Percentiles rank a stretch among this genome's conserved stretches.
phyloP scores from a whole-genome alignment of 345 rosid genomes.

The Turnera subulata region DNA sequence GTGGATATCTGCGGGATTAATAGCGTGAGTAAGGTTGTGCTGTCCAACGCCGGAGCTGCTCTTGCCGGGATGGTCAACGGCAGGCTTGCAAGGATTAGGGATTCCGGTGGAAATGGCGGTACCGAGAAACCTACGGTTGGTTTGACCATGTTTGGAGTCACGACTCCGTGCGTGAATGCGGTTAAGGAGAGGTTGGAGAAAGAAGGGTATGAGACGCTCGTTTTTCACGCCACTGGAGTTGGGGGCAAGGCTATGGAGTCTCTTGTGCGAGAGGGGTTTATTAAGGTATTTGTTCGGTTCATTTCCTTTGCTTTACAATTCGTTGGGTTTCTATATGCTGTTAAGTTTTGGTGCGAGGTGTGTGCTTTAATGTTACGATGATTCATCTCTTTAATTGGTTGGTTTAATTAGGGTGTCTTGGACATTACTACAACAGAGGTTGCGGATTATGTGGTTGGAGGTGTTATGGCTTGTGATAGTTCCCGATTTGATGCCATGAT shows the following conservation, averaged over 20 bases:
- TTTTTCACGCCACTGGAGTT: constrained; percentile 92
- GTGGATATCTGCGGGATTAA: constrained; percentile 92
- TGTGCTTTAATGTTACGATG: background rate
- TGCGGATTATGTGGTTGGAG: constrained; percentile 89
- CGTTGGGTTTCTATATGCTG: background rate
- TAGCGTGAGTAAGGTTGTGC: constrained; percentile 71
- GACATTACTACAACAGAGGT: constrained; percentile 93
- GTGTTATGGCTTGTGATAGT: constrained; percentile 89
- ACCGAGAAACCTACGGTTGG: constrained; percentile 55
- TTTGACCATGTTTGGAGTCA: constrained; percentile 92
- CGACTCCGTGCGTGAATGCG: constrained; percentile 74
- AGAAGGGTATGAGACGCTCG: constrained; percentile 76
- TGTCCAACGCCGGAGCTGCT: constrained; percentile 86
- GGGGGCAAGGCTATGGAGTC: constrained; percentile 97
- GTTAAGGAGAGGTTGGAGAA: constrained; percentile 56
- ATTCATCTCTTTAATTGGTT: constrained; percentile 1
- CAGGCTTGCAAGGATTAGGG: constrained; percentile 31
- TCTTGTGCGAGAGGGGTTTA: constrained; percentile 69
- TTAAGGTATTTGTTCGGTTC: constrained; percentile 48
- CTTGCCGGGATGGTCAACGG: constrained; percentile 88
- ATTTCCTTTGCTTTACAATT: background rate
- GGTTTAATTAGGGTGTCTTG: constrained; percentile 57
- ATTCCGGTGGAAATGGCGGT: background rate
- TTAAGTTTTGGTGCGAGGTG: background rate
- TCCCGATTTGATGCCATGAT: constrained; percentile 72